These are phyloP conservation scores for Cokeromyces recurvatus DNA, from an alignment of 371 early-diverging fungal genomes.

Conservation along the genomic window DNA sequence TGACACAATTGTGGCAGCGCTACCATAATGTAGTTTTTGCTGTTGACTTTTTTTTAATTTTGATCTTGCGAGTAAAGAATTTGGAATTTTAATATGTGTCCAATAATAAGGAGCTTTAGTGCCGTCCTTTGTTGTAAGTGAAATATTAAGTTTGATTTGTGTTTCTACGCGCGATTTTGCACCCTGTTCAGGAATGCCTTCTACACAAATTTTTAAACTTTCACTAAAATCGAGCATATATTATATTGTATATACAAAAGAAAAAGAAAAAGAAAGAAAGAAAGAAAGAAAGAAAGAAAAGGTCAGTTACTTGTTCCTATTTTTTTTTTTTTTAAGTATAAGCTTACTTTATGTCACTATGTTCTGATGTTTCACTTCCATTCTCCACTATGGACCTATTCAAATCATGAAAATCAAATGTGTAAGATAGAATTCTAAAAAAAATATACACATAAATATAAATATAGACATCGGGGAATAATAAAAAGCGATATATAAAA, in stretches of 20 bases:
- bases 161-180: conserved; percentile 75
- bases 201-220: conserved; percentile 27
- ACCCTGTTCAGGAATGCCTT: conserved; percentile 56
- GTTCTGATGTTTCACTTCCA: too few relatives aligned
- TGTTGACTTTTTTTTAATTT: conserved; percentile 26
- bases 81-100: conserved; percentile 60
- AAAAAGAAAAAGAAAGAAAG: background rate
- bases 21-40: conserved; percentile 9
- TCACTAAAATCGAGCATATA: too few relatives aligned
- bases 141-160: conserved; percentile 66
- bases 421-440: too few relatives aligned
- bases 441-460: too few relatives aligned
- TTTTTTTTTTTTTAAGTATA: too few relatives aligned
- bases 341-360: too few relatives aligned
- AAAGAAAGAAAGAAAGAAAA: background rate
- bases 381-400: too few relatives aligned
- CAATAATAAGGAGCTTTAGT: conserved; percentile 48
- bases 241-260: too few relatives aligned
- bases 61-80: conserved; percentile 47
- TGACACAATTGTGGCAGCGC: conserved; percentile 10
- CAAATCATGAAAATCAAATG: too few relatives aligned
- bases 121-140: conserved; percentile 45
- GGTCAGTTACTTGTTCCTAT: too few relatives aligned
- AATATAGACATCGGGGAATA: too few relatives aligned
- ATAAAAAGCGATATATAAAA: too few relatives aligned